Evolutionary conservation across 2,329 filamentous ascomycete genomes (phyloP).

Genomic region (Dendrostoma leiphaemia): DNA sequence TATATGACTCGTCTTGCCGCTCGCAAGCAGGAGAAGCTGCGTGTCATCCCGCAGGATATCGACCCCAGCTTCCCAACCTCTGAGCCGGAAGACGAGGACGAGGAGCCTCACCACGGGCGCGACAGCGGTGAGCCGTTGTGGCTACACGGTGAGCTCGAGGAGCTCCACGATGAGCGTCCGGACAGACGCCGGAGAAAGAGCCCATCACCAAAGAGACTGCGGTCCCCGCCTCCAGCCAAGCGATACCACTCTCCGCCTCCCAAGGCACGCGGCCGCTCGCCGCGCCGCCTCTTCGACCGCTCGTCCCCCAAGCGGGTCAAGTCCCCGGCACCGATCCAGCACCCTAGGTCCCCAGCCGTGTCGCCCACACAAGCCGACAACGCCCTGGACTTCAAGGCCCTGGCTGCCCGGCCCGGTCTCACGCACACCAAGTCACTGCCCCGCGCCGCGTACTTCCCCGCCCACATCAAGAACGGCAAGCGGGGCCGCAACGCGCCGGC

Average conservation of each 20-base stretch:
- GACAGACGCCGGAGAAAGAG: slow-evolving; percentile 49
- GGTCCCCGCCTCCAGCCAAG: slow-evolving; percentile 49
- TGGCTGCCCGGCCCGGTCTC: slow-evolving; percentile 61
- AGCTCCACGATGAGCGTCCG: slow-evolving; percentile 54
- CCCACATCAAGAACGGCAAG: slow-evolving; percentile 40
- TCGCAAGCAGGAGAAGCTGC: slow-evolving; percentile 77
- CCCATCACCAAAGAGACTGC: slow-evolving; percentile 60
- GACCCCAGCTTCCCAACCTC: slow-evolving; percentile 97
- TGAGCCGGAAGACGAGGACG: slow-evolving; percentile 82
- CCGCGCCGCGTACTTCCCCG: slow-evolving; percentile 70
- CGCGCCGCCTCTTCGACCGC: slow-evolving; percentile 59
- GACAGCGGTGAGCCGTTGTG: slow-evolving; percentile 69
- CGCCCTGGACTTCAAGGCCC: slow-evolving; percentile 41
- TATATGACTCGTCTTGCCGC: slow-evolving; percentile 84
- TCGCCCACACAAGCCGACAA: slow-evolving; percentile 41
- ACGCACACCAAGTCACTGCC: slow-evolving; percentile 86
- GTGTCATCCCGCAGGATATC: slow-evolving; percentile 88
- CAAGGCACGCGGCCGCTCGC: slow-evolving; percentile 52
- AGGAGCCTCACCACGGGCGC: slow-evolving; percentile 57
- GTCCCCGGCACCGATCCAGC: slow-evolving; percentile 67
- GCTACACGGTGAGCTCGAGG: slow-evolving; percentile 71
- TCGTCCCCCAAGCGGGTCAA: slow-evolving; percentile 69
- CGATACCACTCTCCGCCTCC: slow-evolving; percentile 49
- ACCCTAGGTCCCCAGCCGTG: slow-evolving; percentile 45
- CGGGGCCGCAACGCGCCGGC: slow-evolving; percentile 27